Base-by-base conservation (phyloP, 2,329 filamentous ascomycete genomes). In the Fusarium dimerum region DNA sequence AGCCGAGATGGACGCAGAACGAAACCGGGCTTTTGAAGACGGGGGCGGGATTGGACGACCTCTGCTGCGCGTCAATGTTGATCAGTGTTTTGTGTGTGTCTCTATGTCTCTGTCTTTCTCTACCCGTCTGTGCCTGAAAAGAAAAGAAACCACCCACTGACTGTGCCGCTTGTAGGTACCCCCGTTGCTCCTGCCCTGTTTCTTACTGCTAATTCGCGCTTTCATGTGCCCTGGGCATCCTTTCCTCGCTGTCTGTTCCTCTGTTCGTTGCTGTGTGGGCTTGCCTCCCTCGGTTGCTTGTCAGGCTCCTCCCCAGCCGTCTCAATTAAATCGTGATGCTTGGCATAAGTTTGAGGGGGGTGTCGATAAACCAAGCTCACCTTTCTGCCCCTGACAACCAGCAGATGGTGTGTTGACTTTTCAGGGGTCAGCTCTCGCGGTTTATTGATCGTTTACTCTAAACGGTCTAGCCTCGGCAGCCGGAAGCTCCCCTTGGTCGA, bases 21-120 rank as follows among this genome's bases (percentile, higher is more conserved):
- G 62, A 62, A 65, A 63, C 64, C 65, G 67, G 65, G 70, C 64
- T 73, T 74, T 73, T 74, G 72, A 73, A 65, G 69, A 66, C 66
- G 66, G 67, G 67, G 64, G 62, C 58, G 55, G 62, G 67, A 66
- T 68, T 62, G 65, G 66, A 65, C 52, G 44, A 59, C 50, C 51
- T 60, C 54, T 47, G 16, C 3, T 42, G 46, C n/a, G 26, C 46
- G 30, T 38, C 18, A 26, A 26, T 30, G 40, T 13, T 9, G 32
- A 36, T 36, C 32, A 36, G 44, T 48, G 36, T 48, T 42, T 49
- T 46, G 40, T 26, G 20, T 26, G 20, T 26, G 32, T 49, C 49
- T 43, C 34, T 26, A 7, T 26, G 32, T 49, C 49, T 43, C 34
- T 44, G 26, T 34, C 13, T 32, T 40, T 26, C 50, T 15, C 38